These are phyloP conservation scores for Trichoderma endophyticum DNA, from an alignment of 2,329 filamentous ascomycete species.

Conservation along the genomic window DNA sequence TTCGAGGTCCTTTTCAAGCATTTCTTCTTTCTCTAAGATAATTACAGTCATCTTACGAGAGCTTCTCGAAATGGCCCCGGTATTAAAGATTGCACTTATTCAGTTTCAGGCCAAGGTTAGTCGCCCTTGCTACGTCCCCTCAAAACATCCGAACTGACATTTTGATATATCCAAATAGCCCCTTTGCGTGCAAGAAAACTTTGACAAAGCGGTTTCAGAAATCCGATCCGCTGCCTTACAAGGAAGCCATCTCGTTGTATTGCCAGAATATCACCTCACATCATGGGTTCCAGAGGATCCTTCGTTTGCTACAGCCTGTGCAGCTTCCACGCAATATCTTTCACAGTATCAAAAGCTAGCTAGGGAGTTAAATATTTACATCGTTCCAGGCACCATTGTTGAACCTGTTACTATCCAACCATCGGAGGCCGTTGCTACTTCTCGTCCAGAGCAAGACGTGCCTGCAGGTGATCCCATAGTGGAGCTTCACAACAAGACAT, in stretches of 20 bases:
- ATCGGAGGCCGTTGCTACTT: neutral
- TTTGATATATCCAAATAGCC: neutral
- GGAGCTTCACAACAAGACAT: conserved; percentile 1
- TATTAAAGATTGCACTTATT: neutral
- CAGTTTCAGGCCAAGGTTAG: neutral
- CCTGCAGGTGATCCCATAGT: neutral
- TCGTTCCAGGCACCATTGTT: conserved; percentile 1
- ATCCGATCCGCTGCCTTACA: conserved; percentile 4
- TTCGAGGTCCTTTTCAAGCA: too few species aligned
- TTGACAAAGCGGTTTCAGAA: neutral
- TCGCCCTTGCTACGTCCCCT: neutral
- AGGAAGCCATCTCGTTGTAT: neutral
- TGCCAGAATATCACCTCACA: conserved; percentile 9
- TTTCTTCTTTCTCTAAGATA: neutral
- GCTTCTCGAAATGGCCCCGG: neutral
- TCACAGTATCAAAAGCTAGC: neutral
- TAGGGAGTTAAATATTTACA: neutral
- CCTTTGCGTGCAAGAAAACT: neutral
- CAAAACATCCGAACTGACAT: neutral
- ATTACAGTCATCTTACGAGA: neutral
- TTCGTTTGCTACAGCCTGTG: neutral
- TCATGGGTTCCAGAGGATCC: conserved; percentile 5
- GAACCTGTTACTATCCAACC: neutral
- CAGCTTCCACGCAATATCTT: neutral
- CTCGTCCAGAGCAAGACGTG: neutral